Percentiles rank a stretch among this genome's conserved stretches.
Conservation (phyloP, 768 basidiomycete species). For the Clitopilus hobsonii region DNA sequence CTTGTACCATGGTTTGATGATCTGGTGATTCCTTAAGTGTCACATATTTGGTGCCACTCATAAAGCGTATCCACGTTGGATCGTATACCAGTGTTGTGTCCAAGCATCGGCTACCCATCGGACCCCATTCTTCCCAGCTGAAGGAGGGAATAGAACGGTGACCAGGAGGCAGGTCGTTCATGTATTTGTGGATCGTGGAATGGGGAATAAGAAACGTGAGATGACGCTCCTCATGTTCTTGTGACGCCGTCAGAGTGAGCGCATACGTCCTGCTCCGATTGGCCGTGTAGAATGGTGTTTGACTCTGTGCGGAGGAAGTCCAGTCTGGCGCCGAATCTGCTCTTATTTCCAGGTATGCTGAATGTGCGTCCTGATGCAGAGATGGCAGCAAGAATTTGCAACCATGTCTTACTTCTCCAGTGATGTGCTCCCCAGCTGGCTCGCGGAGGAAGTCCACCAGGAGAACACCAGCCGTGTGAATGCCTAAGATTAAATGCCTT, state of each 20-base stretch:
- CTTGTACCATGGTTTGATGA: conserved; percentile 20
- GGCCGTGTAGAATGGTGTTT: conserved; percentile 43
- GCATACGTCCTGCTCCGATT: conserved; percentile 39
- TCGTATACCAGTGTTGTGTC: conserved; percentile 25
- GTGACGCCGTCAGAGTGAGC: conserved; percentile 36
- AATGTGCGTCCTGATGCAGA: conserved; percentile 19
- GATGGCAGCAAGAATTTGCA: conserved; percentile 39
- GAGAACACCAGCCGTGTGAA: conserved; percentile 20
- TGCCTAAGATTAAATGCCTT: conserved; percentile 30
- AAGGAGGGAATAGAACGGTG: conserved; percentile 18
- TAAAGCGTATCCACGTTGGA: conserved; percentile 54
- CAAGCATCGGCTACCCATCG: conserved; percentile 38
- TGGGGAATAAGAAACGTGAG: conserved; percentile 1
- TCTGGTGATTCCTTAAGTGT: conserved; percentile 9
- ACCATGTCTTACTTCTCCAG: conserved; percentile 26
- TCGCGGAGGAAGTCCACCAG: conserved; percentile 37
- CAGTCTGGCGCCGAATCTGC: conserved; percentile 49
- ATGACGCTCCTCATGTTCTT: conserved; percentile 4
- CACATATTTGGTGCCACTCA: conserved; percentile 44
- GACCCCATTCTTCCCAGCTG: conserved; percentile 52
- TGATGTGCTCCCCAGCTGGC: conserved; percentile 18
- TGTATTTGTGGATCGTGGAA: conserved; percentile 12
- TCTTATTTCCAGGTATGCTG: conserved; percentile 37
- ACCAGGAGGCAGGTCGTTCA: conserved; percentile 40
- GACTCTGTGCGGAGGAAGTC: conserved; percentile 24